Evolutionary conservation across 495 filamentous ascomycete species (phyloP).

Genomic region (Antarctomyces pellizariae): DNA sequence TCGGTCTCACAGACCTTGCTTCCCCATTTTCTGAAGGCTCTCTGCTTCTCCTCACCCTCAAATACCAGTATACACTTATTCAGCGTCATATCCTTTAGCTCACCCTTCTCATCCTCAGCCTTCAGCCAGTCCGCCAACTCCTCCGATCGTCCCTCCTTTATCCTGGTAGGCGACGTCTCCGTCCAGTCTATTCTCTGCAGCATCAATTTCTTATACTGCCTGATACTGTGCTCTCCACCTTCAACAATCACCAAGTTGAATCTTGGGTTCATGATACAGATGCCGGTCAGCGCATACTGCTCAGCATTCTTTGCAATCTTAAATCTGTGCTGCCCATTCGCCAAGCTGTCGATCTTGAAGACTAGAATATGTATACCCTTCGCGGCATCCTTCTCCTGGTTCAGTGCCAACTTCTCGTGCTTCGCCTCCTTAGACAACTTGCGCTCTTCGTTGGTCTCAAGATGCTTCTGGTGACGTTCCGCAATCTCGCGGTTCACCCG

Average conservation of each 20-base stretch:
- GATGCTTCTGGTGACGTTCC: conserved; percentile 56
- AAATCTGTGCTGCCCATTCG: conserved; percentile 79
- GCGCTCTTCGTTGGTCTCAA: conserved; percentile 59
- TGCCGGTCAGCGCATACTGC: conserved; percentile 60
- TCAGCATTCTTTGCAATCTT: conserved; percentile 83
- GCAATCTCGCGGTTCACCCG: conserved; percentile 77
- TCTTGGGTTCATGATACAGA: conserved; percentile 72
- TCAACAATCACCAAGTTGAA: conserved; percentile 82
- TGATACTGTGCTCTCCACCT: conserved; percentile 59
- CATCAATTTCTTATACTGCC: conserved; percentile 74
- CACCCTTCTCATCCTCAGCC: conserved; percentile 55
- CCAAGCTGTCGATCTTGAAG: conserved; percentile 69
- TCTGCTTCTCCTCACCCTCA: conserved; percentile 61
- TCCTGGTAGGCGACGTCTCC: conserved; percentile 52
- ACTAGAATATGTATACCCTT: conserved; percentile 67
- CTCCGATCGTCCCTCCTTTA: conserved; percentile 35
- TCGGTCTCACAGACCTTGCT: conserved; percentile 75
- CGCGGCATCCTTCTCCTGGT: conserved; percentile 72
- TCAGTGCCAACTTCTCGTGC: conserved; percentile 56
- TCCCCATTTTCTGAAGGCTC: conserved; percentile 67
- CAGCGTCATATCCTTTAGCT: conserved; percentile 50
- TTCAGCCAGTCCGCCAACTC: conserved; percentile 45
- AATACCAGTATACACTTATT: conserved; percentile 70
- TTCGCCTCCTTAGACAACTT: conserved; percentile 80
- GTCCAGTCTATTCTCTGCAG: conserved; percentile 84